Evolutionary conservation across 108 stramenopile species (phyloP).

Genomic region (Fragilariopsis cylindrus): DNA sequence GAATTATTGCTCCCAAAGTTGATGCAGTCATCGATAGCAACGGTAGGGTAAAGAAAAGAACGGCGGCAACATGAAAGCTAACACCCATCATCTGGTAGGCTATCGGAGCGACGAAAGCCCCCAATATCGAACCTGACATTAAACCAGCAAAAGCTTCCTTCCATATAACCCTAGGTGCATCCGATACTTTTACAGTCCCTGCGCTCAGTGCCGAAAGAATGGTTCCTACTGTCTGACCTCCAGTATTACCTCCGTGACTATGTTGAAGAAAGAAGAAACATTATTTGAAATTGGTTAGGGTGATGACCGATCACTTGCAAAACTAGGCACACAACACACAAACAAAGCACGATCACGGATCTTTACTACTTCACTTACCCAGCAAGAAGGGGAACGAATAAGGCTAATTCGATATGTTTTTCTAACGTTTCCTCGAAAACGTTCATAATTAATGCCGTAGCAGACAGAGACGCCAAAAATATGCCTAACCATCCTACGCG

Average conservation of each 20-base stretch:
- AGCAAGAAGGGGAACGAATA: slow-evolving; percentile 87
- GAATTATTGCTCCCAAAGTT: slow-evolving; percentile 74
- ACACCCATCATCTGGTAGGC: slow-evolving; percentile 82
- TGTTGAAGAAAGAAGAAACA: too few relatives aligned
- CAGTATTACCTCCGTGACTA: slow-evolving; percentile 85
- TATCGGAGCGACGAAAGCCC: slow-evolving; percentile 63
- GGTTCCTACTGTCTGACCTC: slow-evolving; percentile 87
- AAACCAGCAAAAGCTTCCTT: slow-evolving; percentile 80
- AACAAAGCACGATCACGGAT: too few relatives aligned
- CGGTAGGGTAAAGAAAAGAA: slow-evolving; percentile 74
- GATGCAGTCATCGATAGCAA: slow-evolving; percentile 80
- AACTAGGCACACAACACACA: too few relatives aligned
- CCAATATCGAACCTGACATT: slow-evolving; percentile 64
- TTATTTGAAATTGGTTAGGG: too few relatives aligned
- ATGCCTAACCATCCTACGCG: slow-evolving; percentile 85
- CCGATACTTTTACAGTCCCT: slow-evolving; percentile 52
- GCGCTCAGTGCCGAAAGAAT: slow-evolving; percentile 77
- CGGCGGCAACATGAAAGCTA: slow-evolving; percentile 73
- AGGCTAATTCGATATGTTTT: slow-evolving; percentile 85
- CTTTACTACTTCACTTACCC: slow-evolving; percentile 25
- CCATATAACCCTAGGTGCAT: slow-evolving; percentile 60
- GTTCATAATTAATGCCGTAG: slow-evolving; percentile 87
- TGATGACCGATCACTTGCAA: too few relatives aligned
- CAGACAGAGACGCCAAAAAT: slow-evolving; percentile 70
- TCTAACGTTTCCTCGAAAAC: slow-evolving; percentile 87